Evolutionary conservation across 1,139 yeast species (phyloP), one percentile per base, ranked within the genome.

Genomic region (Lodderomyces jiufengensis): DNA sequence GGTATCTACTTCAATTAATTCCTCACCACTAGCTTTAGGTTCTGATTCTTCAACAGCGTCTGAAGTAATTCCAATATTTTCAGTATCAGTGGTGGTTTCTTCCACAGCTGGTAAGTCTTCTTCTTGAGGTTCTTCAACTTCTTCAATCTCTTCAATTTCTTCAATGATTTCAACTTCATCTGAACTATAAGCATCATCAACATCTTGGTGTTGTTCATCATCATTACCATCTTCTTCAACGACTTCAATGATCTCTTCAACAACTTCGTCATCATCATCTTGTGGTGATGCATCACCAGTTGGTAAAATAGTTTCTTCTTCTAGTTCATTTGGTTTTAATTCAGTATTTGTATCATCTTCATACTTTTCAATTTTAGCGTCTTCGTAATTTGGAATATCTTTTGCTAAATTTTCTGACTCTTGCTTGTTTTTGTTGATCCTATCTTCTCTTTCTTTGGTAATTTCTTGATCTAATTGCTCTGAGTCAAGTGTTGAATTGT

Each of bases 81-180:
- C 27, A 7, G n/a, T 31, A 9, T 31, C 29, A 5, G 6, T 13
- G 12, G 27, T 16, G 16, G 10, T 22, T 14, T 31, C 32, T 34
- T n/a, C 37, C 9, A 32, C 29, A 31, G 23, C 43, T 36, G 41
- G 12, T 35, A 37, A 15, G 30, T 39, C n/a, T 37, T 34, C 41
- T 21, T 15, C 37, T 32, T 34, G 41, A 10, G 20, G 20, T 36
- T 40, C 40, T 20, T 38, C 44, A 18, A 27, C 31, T 16, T 29
- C 37, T 28, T 26, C 41, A 32, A 16, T 20, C 14, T 25, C 36
- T 18, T 33, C 44, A 7, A 24, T 34, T 21, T 28, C 37, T 27
- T 39, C 38, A 22, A 27, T 41, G 42, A 22, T 32, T 28, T 26
- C 33, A 14, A 24, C 36, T 13, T 25, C 39, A 25, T 32, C 42